Evolutionary conservation across 2,329 filamentous ascomycete genomes (phyloP).

Genomic region (Clonostachys sp.): DNA sequence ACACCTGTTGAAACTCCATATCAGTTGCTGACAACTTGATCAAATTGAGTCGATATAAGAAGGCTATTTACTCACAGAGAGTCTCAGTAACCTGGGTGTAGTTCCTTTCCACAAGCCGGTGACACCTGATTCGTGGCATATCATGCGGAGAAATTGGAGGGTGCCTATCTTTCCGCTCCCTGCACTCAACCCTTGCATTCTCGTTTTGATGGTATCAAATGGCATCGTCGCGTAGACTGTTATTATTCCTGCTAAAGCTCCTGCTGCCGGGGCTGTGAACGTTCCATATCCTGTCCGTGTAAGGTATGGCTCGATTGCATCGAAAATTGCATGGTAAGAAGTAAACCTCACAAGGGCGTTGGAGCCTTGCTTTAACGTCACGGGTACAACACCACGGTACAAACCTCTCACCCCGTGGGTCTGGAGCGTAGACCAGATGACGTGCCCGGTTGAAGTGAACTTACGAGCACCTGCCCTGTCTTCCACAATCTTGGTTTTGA

Average conservation of each 20-base stretch:
- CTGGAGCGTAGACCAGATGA: not conserved
- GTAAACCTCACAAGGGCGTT: not conserved
- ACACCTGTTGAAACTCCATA: not conserved
- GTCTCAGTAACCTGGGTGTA: not conserved
- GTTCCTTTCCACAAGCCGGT: not conserved
- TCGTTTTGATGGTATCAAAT: not conserved
- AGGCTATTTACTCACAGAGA: not conserved
- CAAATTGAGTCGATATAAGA: no score
- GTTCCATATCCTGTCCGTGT: not conserved
- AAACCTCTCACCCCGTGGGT: not conserved
- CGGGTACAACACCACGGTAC: not conserved
- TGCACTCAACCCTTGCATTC: not conserved
- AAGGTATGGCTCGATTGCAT: not conserved
- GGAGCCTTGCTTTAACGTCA: not conserved
- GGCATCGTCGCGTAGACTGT: not conserved
- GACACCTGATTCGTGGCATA: not conserved
- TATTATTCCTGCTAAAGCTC: not conserved
- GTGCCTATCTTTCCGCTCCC: not conserved
- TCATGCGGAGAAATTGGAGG: not conserved
- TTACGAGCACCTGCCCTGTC: conserved; percentile 7
- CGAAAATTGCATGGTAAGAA: not conserved
- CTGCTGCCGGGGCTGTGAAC: not conserved
- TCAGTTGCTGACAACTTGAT: no score
- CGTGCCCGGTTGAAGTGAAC: conserved; percentile 2
- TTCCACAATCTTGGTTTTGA: conserved; percentile 16